Conservation (phyloP, 768 basidiomycete genomes). For the Suillus spraguei region DNA sequence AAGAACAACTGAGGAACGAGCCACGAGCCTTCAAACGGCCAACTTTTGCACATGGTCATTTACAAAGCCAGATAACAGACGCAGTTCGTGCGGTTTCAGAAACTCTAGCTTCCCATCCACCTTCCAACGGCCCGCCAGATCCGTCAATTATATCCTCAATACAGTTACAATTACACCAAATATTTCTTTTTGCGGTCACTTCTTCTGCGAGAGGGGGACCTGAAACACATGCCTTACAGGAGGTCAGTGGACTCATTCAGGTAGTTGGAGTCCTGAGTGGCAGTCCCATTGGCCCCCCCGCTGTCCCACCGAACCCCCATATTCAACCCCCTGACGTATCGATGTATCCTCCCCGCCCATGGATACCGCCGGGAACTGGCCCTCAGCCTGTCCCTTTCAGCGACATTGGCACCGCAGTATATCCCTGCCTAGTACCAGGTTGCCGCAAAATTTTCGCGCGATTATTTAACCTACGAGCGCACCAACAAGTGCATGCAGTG, state of each 20-base stretch:
- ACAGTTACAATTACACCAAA: conserved; percentile 70
- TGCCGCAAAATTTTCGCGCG: conserved; percentile 74
- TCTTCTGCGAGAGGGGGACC: conserved; percentile 56
- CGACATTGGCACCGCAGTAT: conserved; percentile 76
- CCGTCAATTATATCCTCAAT: conserved; percentile 68
- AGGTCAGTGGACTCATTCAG: conserved; percentile 80
- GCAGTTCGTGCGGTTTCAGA: conserved; percentile 61
- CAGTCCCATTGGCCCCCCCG: conserved; percentile 59
- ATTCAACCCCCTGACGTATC: conserved; percentile 31
- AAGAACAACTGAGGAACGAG: conserved; percentile 30
- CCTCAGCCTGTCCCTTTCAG: conserved; percentile 30
- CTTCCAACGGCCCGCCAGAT: conserved; percentile 47
- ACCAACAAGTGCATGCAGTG: conserved; percentile 65
- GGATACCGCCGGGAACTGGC: conserved; percentile 27
- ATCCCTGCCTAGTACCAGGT: conserved; percentile 68
- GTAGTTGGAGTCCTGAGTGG: conserved; percentile 81
- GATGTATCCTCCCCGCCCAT: conserved; percentile 35
- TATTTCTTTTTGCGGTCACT: conserved; percentile 79
- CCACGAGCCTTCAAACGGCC: conserved; percentile 45
- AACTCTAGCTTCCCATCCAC: conserved; percentile 43
- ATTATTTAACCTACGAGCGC: conserved; percentile 68
- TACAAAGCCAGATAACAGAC: conserved; percentile 59
- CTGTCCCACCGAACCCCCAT: conserved; percentile 36
- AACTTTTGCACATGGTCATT: conserved; percentile 44
- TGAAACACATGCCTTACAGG: conserved; percentile 63